Conservation (phyloP, 2,329 filamentous ascomycete genomes). For the Arthroderma sp. region DNA sequence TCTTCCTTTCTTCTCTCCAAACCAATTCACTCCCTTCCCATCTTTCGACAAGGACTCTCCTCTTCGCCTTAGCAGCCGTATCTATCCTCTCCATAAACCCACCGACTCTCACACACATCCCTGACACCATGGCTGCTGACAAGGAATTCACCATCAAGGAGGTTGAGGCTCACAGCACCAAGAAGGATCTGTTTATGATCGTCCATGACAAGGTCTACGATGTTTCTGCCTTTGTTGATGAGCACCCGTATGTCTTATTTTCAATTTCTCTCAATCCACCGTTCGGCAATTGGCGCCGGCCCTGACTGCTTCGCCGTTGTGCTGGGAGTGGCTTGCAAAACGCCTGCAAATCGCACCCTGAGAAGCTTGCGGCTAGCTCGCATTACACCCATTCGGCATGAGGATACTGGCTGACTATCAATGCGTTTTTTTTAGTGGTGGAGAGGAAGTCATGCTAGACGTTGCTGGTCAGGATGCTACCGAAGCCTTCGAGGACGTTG, state of each 20-base stretch:
- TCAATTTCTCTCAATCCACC: constrained; percentile 1
- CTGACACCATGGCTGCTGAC: constrained; percentile 38
- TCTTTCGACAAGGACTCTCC: background rate
- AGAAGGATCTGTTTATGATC: constrained; percentile 83
- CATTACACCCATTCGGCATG: constrained; percentile 1
- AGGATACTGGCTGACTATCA: constrained; percentile 15
- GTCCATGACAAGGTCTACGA: constrained; percentile 98
- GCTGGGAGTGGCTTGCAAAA: too few relatives aligned
- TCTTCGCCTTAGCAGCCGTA: too few relatives aligned
- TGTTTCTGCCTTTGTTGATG: constrained; percentile 75
- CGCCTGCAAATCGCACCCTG: too few relatives aligned
- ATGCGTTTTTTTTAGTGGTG: constrained; percentile 50
- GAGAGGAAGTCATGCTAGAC: constrained; percentile 95
- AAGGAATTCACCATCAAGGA: constrained; percentile 62
- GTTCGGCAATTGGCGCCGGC: background rate
- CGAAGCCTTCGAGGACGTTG: constrained; percentile 97
- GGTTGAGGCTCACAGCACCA: constrained; percentile 72
- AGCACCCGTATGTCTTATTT: constrained; percentile 63
- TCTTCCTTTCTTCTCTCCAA: background rate
- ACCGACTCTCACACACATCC: constrained; percentile 6
- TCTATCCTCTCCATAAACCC: background rate
- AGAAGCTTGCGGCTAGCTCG: too few relatives aligned
- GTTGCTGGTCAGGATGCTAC: constrained; percentile 92
- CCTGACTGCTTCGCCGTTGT: background rate
- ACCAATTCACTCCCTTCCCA: background rate